Percentiles rank a stretch among this genome's conserved stretches.
Evolutionary conservation across 176 grass and related monocot genomes (phyloP).

Genomic region (Alloteropsis semialata): DNA sequence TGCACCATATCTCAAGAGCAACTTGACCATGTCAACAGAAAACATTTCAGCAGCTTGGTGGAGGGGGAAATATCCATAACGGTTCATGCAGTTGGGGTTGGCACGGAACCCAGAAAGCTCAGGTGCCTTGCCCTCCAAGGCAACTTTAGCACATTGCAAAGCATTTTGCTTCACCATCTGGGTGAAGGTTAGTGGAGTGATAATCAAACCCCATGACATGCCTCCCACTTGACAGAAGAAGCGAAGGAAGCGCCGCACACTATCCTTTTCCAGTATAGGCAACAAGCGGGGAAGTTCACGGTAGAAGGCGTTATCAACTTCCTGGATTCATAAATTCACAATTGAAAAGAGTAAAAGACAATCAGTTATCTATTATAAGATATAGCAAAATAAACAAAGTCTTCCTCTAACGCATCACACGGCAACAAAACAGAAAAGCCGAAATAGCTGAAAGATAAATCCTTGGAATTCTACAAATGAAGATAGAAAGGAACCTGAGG

Average conservation of each 20-base stretch:
- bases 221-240: neutral
- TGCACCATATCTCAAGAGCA: neutral
- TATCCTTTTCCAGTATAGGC: constrained; percentile 2
- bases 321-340: neutral
- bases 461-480: neutral
- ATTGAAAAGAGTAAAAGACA: neutral
- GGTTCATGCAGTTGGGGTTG: constrained; percentile 30
- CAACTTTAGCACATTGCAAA: constrained; percentile 23
- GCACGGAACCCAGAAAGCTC: neutral
- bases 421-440: neutral
- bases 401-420: neutral
- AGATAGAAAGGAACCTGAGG: neutral
- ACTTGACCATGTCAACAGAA: constrained; percentile 25
- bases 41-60: constrained; percentile 29
- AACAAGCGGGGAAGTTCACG: neutral
- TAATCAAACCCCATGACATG: neutral
- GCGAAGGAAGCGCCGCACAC: neutral
- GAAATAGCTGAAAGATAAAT: neutral
- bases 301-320: neutral
- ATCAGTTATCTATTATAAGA: neutral
- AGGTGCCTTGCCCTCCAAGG: constrained; percentile 21
- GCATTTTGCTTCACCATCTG: neutral
- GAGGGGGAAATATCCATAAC: constrained; percentile 15
- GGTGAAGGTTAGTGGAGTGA: constrained; percentile 22
- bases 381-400: neutral